These are phyloP conservation scores for Truncatella angustata DNA, from an alignment of 2,329 filamentous ascomycete genomes.

Conservation along the genomic window DNA sequence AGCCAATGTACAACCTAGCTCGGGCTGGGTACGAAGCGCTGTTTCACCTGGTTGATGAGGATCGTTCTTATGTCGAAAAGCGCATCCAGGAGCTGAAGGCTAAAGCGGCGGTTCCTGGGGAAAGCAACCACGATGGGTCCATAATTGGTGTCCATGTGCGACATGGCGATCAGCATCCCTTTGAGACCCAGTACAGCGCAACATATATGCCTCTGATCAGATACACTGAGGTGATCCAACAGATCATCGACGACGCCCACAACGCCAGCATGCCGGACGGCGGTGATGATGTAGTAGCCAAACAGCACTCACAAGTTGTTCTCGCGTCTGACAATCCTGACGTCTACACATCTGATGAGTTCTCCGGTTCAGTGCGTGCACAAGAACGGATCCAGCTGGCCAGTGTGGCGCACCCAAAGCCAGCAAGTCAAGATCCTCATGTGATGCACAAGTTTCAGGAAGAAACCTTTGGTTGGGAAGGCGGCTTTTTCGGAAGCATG, in stretches of 20 bases:
- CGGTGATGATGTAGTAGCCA: constrained; percentile 32
- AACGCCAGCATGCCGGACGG: constrained; percentile 37
- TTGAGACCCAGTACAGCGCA: constrained; percentile 72
- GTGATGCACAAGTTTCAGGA: constrained; percentile 68
- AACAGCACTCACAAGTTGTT: constrained; percentile 50
- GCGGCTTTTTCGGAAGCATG: constrained; percentile 78
- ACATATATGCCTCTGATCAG: constrained; percentile 74
- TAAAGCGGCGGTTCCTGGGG: constrained; percentile 41
- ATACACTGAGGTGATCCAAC: constrained; percentile 61
- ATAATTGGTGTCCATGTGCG: constrained; percentile 75
- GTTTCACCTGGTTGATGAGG: constrained; percentile 66
- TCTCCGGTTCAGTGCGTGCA: constrained; percentile 57
- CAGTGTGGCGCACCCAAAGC: constrained; percentile 52
- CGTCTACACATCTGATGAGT: constrained; percentile 66
- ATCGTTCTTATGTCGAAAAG: constrained; percentile 61
- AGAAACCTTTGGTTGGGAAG: constrained; percentile 81
- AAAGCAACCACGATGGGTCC: constrained; percentile 46
- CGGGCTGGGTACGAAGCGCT: constrained; percentile 70
- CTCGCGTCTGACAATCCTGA: constrained; percentile 80
- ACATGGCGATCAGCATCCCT: constrained; percentile 74
- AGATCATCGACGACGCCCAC: constrained; percentile 50
- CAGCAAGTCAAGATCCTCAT: constrained; percentile 39
- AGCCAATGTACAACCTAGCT: constrained; percentile 66
- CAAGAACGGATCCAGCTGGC: constrained; percentile 78
- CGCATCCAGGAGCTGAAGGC: constrained; percentile 56